Evolutionary conservation across 352 stramenopile species (phyloP).

Genomic region (Phytophthora lateralis): DNA sequence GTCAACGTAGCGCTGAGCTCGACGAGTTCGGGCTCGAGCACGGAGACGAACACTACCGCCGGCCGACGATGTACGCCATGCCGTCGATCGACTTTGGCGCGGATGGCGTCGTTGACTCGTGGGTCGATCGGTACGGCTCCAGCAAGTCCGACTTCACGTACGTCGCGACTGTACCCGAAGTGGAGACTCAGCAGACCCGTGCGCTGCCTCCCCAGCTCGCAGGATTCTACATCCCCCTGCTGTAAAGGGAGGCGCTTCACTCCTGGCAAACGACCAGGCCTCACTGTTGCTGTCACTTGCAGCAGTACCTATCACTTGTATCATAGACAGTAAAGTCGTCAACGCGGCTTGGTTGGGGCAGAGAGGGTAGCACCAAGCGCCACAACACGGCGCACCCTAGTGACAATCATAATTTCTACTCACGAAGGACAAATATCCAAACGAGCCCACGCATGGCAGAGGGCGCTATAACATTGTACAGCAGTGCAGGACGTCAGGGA

Average conservation of each 20-base stretch:
- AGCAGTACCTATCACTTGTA: not conserved
- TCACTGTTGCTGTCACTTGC: not conserved
- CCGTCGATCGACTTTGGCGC: slow-evolving; percentile 26
- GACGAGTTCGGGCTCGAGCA: slow-evolving; percentile 31
- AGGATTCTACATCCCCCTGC: slow-evolving; percentile 40
- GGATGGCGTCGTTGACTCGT: slow-evolving; percentile 25
- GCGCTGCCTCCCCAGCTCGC: slow-evolving; percentile 1
- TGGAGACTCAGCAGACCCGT: slow-evolving; percentile 6
- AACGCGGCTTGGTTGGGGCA: too few species aligned
- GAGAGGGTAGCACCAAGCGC: too few species aligned
- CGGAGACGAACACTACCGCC: slow-evolving; percentile 25
- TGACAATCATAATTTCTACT: not conserved
- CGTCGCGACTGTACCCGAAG: slow-evolving; percentile 28
- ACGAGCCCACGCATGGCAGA: slow-evolving; percentile 13
- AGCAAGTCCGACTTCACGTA: slow-evolving; percentile 33
- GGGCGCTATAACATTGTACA: not conserved
- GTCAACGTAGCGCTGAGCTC: slow-evolving; percentile 26
- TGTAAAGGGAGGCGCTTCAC: slow-evolving; percentile 12
- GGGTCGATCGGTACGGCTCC: slow-evolving; percentile 34
- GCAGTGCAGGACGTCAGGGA: slow-evolving; percentile 3
- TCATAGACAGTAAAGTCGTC: too few species aligned
- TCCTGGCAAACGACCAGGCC: not conserved
- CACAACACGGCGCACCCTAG: too few species aligned
- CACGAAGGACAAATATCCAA: not conserved
- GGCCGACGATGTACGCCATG: slow-evolving; percentile 39